Evolutionary conservation across 2,329 filamentous ascomycete genomes (phyloP).

Genomic region (Cytospora paraplurivora): DNA sequence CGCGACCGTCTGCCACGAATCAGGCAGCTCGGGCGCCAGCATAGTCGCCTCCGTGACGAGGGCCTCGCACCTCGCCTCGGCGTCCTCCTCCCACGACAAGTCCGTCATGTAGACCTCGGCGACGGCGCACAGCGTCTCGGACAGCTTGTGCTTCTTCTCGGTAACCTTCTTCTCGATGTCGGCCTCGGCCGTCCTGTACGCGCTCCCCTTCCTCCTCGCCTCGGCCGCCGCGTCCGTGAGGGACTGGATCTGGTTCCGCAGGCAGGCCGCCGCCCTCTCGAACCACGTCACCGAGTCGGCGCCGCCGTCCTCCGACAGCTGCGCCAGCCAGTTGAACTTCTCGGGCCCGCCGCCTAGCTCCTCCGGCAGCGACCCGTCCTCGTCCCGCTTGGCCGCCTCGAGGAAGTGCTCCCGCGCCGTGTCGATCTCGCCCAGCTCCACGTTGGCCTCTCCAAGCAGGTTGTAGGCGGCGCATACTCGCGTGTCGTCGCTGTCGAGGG

Average conservation of each 20-base stretch:
- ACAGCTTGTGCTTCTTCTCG: conserved; percentile 78
- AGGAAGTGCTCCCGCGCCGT: conserved; percentile 72
- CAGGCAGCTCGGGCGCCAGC: conserved; percentile 76
- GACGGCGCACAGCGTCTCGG: conserved; percentile 90
- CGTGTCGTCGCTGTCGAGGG: conserved; percentile 53
- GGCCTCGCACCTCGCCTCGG: conserved; percentile 83
- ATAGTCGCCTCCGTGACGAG: conserved; percentile 89
- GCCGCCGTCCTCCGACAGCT: conserved; percentile 75
- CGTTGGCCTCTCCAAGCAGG: conserved; percentile 76
- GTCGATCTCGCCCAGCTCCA: conserved; percentile 82
- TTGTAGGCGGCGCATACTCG: conserved; percentile 61
- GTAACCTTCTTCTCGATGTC: conserved; percentile 67
- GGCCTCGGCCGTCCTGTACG: conserved; percentile 39
- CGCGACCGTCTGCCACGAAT: conserved; percentile 93
- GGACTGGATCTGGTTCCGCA: conserved; percentile 70
- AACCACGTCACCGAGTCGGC: conserved; percentile 68
- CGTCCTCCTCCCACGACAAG: conserved; percentile 87
- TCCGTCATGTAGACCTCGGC: conserved; percentile 99
- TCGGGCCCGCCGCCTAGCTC: conserved; percentile 80
- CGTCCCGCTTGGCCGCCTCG: conserved; percentile 73
- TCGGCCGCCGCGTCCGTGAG: conserved; percentile 49
- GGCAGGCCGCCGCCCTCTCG: conserved; percentile 68
- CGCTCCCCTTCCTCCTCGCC: conserved; percentile 41
- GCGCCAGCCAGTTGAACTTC: conserved; percentile 93
- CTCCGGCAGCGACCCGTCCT: conserved; percentile 70